phyloP scores from a whole-genome alignment of 768 basidiomycete genomes.

The Leccinum imitatum region DNA sequence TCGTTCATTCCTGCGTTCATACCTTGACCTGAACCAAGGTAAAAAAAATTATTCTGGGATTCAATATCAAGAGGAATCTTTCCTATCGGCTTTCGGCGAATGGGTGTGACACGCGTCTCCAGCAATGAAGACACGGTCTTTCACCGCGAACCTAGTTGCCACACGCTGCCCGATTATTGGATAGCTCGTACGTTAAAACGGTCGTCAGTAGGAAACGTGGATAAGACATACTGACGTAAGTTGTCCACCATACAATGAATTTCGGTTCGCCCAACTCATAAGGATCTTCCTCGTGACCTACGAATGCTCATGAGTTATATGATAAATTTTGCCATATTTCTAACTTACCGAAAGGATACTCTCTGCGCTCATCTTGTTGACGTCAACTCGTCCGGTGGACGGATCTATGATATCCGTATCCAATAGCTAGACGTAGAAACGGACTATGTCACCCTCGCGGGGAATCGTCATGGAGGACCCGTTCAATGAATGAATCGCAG shows the following conservation, averaged over 20 bases:
- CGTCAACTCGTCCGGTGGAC: conserved; percentile 48
- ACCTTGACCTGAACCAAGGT: conserved; percentile 49
- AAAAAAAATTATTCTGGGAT: neutral
- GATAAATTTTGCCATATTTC: no score
- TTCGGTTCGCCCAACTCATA: conserved; percentile 49
- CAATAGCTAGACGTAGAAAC: conserved; percentile 69
- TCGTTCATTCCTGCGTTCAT: conserved; percentile 81
- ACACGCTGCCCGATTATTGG: conserved; percentile 69
- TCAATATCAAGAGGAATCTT: neutral
- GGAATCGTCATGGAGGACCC: conserved; percentile 77
- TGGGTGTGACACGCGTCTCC: conserved; percentile 76
- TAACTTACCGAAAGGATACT: conserved; percentile 50
- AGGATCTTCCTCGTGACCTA: conserved; percentile 61
- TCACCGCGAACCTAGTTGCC: conserved; percentile 56
- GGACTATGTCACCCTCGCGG: conserved; percentile 63
- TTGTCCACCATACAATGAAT: conserved; percentile 69
- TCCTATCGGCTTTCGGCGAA: conserved; percentile 61
- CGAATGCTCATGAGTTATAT: neutral
- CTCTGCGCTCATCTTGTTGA: conserved; percentile 47
- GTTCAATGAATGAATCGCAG: conserved; percentile 62
- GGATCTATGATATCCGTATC: conserved; percentile 46
- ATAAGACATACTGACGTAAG: conserved; percentile 56
- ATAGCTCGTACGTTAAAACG: neutral
- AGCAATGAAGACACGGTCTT: conserved; percentile 72
- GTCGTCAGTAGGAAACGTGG: neutral